Conservation (phyloP, 148 eudicot genomes). For the Vaccinium myrtillus region DNA sequence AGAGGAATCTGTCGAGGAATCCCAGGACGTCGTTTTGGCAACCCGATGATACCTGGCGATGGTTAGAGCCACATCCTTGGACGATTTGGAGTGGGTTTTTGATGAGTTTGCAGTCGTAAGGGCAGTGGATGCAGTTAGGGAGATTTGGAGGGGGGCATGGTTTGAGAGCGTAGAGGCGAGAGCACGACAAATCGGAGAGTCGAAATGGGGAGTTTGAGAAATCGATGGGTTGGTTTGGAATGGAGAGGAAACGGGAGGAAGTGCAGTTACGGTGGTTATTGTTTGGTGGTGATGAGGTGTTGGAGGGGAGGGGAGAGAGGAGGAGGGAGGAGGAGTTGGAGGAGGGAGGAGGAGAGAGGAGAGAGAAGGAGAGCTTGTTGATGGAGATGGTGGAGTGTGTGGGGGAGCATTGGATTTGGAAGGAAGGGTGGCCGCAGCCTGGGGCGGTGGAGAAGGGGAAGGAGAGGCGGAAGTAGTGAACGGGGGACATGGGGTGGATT, state of each 20-base stretch:
- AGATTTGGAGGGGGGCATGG: conserved; percentile 46
- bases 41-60: conserved; percentile 24
- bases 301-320: conserved; percentile 25
- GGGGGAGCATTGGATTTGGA: conserved; percentile 41
- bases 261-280: conserved; percentile 18
- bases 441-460: conserved; percentile 55
- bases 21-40: conserved; percentile 60
- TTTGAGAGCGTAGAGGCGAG: conserved; percentile 47
- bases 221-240: conserved; percentile 45
- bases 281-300: neutral
- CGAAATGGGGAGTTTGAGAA: conserved; percentile 51
- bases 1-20: conserved; percentile 36
- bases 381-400: conserved; percentile 38
- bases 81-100: conserved; percentile 47
- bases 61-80: conserved; percentile 34
- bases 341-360: conserved; percentile 31
- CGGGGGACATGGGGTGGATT: conserved; percentile 46
- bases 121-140: conserved; percentile 55
- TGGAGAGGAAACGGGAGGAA: conserved; percentile 15
- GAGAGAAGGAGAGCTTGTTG: conserved; percentile 52
- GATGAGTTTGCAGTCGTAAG: conserved; percentile 55
- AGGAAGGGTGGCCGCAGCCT: conserved; percentile 68
- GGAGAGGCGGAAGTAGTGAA: conserved; percentile 45
- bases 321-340: conserved; percentile 39
- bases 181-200: conserved; percentile 55